A percentile compares a stretch with the other conserved stretches of the same genome.
Evolutionary conservation across 1,284 basidiomycete species (phyloP).

Genomic region (Boletellus deceptivus): DNA sequence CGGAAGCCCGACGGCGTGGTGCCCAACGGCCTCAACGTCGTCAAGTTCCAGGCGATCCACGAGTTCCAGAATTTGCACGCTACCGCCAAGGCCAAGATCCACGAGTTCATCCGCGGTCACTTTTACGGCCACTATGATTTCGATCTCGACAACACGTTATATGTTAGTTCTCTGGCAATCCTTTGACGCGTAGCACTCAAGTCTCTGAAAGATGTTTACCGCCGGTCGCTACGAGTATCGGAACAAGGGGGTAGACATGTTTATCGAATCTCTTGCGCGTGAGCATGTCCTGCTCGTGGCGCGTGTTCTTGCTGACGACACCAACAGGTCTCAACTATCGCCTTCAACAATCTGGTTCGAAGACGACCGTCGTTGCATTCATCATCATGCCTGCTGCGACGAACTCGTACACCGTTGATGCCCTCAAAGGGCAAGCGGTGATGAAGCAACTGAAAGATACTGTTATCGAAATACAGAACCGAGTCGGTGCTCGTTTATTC

Average conservation of each 20-base stretch:
- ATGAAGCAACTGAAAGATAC: conserved; percentile 96
- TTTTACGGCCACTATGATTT: conserved; percentile 98
- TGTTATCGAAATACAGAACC: conserved; percentile 90
- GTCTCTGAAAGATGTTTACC: conserved; percentile 75
- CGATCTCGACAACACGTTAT: conserved; percentile 94
- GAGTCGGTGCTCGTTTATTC: conserved; percentile 88
- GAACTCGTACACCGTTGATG: conserved; percentile 96
- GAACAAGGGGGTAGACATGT: conserved; percentile 99
- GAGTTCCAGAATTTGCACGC: conserved; percentile 98
- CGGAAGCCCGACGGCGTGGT: conserved; percentile 98
- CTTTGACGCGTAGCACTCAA: conserved; percentile 6
- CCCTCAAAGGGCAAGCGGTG: conserved; percentile 97
- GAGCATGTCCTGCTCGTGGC: conserved; percentile 21
- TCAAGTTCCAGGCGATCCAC: conserved; percentile 95
- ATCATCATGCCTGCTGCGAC: conserved; percentile 98
- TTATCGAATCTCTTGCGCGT: conserved; percentile 94
- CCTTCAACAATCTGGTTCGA: conserved; percentile 78
- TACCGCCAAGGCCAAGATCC: conserved; percentile 91
- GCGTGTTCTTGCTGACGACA: conserved; percentile 1
- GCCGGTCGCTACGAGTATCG: conserved; percentile 99
- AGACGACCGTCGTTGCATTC: conserved; percentile 91
- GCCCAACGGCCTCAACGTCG: conserved; percentile 96
- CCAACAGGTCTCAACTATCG: conserved; percentile 75
- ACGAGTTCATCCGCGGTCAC: conserved; percentile 96
- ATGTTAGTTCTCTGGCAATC: conserved; percentile 48